Base-by-base conservation (phyloP, 129 eudicot genomes). In the Escallonia herrerae region DNA sequence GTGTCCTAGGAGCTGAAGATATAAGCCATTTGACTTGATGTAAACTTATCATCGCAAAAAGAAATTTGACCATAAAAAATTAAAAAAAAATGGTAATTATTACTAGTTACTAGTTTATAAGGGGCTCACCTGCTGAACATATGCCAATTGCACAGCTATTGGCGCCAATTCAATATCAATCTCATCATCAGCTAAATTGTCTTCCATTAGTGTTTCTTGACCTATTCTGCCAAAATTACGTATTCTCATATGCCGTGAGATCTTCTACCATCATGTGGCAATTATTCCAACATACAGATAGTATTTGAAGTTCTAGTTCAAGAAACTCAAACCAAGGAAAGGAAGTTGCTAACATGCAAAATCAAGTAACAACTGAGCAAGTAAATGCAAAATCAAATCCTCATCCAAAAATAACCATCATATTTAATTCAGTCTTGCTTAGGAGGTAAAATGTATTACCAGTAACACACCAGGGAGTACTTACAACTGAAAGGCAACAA, bases 131-230 rank as follows among this genome's bases (percentile, higher is more conserved):
- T 93, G 98, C 77, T 86, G 95, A 66, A 93, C 95, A 75, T 93
- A 81, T 15, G 91, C 98, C 82, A 88, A 75, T 73, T 85, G 98
- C 48, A 93, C 91, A 69, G 81, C 76, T 6, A 93, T 67, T 33
- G 97, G 97, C 55, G 98, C 91, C 86, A 88, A 73, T 72, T 88
- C 95, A 46, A 72, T 76, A 73, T 93, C 98, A 55, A 88, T 73
- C 37, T 85, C 86, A 62, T 93, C 96, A 73, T 93, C 95, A 62
- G 87, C 66, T 8, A 68, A 69, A 67, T 89, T 83, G 45, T 93
- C 98, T 11, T 93, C 98, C 98, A 93, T 83, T 48, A 93, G 61
- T 6, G 85, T 58, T 79, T 93, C 98, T 80, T 85, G 98, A n/a
- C 98, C 96, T 10, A 83, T 84, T 78, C 98, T 93, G 87, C 67